phyloP scores from a whole-genome alignment of 2,329 filamentous ascomycete species.

The Periconia sp. region DNA sequence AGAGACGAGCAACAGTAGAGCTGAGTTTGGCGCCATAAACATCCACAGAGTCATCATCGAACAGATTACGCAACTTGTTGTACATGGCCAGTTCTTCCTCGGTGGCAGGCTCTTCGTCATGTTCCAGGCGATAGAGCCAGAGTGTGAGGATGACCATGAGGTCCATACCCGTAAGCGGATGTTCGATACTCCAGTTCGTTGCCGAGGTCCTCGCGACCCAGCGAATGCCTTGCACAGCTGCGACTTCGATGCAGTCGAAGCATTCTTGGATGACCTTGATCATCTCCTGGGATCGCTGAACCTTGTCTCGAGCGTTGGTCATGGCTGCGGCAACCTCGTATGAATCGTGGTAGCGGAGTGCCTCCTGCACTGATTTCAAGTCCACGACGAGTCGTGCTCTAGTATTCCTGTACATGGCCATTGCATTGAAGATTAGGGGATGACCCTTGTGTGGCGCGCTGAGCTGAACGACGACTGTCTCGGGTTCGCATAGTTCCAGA shows the following conservation, averaged over 20 bases:
- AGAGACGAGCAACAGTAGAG: conserved; percentile 92
- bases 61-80: conserved; percentile 87
- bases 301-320: conserved; percentile 90
- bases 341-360: conserved; percentile 92
- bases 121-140: conserved; percentile 99
- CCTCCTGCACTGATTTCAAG: conserved; percentile 93
- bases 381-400: conserved; percentile 92
- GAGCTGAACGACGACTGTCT: conserved; percentile 84
- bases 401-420: conserved; percentile 95
- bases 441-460: conserved; percentile 96
- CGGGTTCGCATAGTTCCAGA: conserved; percentile 88
- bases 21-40: conserved; percentile 83
- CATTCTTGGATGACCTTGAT: conserved; percentile 98
- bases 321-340: conserved; percentile 97
- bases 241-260: conserved; percentile 96
- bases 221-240: conserved; percentile 89
- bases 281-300: conserved; percentile 96
- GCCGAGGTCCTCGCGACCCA: conserved; percentile 98
- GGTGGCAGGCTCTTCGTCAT: conserved; percentile 90
- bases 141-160: conserved; percentile 97
- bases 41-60: conserved; percentile 88
- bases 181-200: conserved; percentile 98
- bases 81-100: conserved; percentile 89
- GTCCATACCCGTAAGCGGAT: conserved; percentile 94
- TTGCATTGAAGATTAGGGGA: conserved; percentile 96